Evolutionary conservation across 768 basidiomycete genomes (phyloP), one percentile per base, ranked within the genome.

Genomic region (Lepiota brunneoincarnata): DNA sequence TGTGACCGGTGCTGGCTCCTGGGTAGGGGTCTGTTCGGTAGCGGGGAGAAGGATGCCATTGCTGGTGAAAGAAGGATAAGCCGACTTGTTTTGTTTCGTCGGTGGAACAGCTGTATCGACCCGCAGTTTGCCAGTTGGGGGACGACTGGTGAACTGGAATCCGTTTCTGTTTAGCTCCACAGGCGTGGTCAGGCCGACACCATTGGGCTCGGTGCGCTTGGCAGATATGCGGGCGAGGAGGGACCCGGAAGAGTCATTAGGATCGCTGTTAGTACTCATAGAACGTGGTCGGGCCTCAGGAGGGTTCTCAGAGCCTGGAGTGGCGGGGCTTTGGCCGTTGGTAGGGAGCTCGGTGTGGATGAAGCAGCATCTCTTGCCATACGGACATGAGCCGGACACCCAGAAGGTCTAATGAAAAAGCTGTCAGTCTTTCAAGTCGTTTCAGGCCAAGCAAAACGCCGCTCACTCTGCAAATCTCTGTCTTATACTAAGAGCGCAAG

Each of bases 321-420:
- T 72, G 17, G 75, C 73, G 31, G 53, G 53, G 44, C 53, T 54
- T 48, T 54, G 53, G 23, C 81, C 85, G n/a, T 80, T 75, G 41
- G 77, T 75, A 15, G 91, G 89, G 41, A 91, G 76, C 63, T 90
- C 91, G 2, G 92, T 93, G 64, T 94, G 92, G 62, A 94, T 93
- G 79, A 94, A 94, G 73, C 92, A 94, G 69, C 92, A 94, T 53
- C 92, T 75, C 69, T 93, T 93, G 49, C 93, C 92, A 60, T 94
- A 94, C 0, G 92, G 92, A 65, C 92, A 94, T 15, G 92, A 91
- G 23, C 92, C 92, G 43, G 91, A 93, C 11, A 93, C 87, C 90
- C 92, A 94, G 76, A 94, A 94, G 6, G 92, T 94, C 86, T 92
- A 62, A 9, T 61, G 52, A 55, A 55, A 36, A 21, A 55, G 4